Conservation (phyloP, 257 asterid genomes). For the Solanum boliviense region DNA sequence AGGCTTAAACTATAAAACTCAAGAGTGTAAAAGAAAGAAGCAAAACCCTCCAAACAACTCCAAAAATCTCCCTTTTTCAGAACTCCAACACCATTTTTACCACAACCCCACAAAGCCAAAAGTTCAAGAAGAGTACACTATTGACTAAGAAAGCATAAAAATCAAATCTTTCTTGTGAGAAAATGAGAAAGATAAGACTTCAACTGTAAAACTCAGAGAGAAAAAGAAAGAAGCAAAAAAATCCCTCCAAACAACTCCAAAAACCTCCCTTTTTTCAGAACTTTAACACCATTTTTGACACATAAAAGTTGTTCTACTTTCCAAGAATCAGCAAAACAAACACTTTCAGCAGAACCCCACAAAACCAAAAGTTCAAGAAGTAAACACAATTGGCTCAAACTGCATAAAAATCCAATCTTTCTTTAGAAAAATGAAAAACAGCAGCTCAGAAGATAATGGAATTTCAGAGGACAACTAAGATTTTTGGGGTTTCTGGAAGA, state of each 20-base stretch:
- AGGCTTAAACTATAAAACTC: conserved; percentile 1
- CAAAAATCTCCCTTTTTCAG: background rate
- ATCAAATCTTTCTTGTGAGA: background rate
- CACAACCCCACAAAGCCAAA: conserved; percentile 2
- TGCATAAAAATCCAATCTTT: background rate
- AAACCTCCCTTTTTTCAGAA: background rate
- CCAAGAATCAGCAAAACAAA: conserved; percentile 25
- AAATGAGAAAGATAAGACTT: background rate
- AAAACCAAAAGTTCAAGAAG: background rate
- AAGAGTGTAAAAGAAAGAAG: background rate
- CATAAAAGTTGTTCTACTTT: conserved; percentile 22
- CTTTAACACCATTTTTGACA: conserved; percentile 5
- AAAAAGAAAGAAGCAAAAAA: background rate
- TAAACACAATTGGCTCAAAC: background rate
- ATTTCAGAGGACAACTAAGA: conserved; percentile 7
- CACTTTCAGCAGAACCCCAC: conserved; percentile 12
- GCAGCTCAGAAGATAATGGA: background rate
- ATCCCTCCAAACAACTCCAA: conserved; percentile 1
- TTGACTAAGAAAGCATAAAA: background rate
- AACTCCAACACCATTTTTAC: conserved; percentile 5
- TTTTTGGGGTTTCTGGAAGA: background rate
- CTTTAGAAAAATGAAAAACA: background rate
- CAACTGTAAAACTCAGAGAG: background rate
- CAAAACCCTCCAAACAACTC: conserved; percentile 6
- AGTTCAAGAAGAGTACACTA: background rate